Base-by-base conservation (phyloP, 371 early-diverging fungal genomes). In the Haplosporangium sp. region DNA sequence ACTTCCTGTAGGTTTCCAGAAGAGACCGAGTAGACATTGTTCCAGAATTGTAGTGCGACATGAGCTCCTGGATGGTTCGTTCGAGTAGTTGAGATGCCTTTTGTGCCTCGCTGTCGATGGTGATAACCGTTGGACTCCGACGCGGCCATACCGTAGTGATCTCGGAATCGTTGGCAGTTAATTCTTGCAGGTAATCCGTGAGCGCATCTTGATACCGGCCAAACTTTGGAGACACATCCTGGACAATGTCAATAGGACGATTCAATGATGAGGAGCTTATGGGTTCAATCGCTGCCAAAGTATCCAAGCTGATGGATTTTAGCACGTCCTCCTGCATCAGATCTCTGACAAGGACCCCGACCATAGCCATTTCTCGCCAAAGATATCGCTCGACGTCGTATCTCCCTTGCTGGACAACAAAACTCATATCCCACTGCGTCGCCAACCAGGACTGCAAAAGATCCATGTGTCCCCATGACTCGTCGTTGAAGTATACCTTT, bases 341-440 rank as follows among this genome's bases (percentile, higher is more conserved):
- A 18, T 46, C 38, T n/a, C 47, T 57, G 11, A 69, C 58, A 18
- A 77, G 55, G 5, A 68, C 60, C 4, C 79, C 79, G 1, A 58
- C 46, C 79, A 77, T 72, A 9, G 68, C 69, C 61, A 77, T 67
- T 18, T 77, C 79, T 9, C 72, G 59, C 79, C 79, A 71, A 5
- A 77, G 68, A 2, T 47, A 9, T 21, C 60, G 46, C 56, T 71
- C 79, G 1, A 50, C 51, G 3, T 45, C 1, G 13, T 52, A 23
- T 12, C 37, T 12, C 5, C 60, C 55, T 2, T 45, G 41, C 1
- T 5, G 38, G 10, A 16, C n/a, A 3, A 38, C n/a, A 18, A 59
- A 37, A 10, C 2, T 42, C 2, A 20, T 23, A 7, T 52, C 64
- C 11, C 60, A 55, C 12, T 64, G 21, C 11, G 62, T 64, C 8